Base-by-base conservation (phyloP, 148 eudicot species). In the Camellia sinensis region DNA sequence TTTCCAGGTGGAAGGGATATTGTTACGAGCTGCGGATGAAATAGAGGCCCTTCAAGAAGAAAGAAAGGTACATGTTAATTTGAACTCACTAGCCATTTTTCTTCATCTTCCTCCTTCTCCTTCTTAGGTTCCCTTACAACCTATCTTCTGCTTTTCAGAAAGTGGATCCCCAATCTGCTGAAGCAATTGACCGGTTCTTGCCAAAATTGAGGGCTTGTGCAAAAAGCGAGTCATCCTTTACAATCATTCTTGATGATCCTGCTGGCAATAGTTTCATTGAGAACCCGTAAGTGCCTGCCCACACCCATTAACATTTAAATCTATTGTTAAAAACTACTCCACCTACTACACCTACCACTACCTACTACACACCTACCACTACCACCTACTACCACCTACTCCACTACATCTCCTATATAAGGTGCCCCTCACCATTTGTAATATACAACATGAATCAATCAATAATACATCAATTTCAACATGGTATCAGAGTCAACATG, bases 221-320 rank as follows among this genome's bases (percentile, higher is more conserved):
- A 44, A 76, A 86, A 67, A 95, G 87, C 74, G 85, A 83, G 21
- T 92, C 92, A 64, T 77, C 94, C 56, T 96, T 92, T 86, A 92
- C 94, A 76, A 85, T 93, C 79, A 80, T 92, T 82, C 87, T 96
- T 78, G 99, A 93, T 78, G 99, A 96, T 87, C 99, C 99, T 85
- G 95, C 95, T 5, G 99, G 99, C 78, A 96, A 96, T 81, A 96
- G 99, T 84, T 96, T 91, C 80, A 89, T 93, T 76, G 99, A 96
- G 83, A 96, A 93, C 62, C 98, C 87, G 99, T 96, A 91, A 91
- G 90, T 79, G 44, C 78, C 37, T 29, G 37, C 37, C 37, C 37
- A 29, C 37, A 29, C 37, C 70, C 62, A 21, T 67, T 21, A 29
- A 73, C 44, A 73, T 73, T 57, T 56, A 53, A 59, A 29, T 73